Base-by-base conservation (phyloP, 106 monocot genomes). In the Apostasia ramifera region DNA sequence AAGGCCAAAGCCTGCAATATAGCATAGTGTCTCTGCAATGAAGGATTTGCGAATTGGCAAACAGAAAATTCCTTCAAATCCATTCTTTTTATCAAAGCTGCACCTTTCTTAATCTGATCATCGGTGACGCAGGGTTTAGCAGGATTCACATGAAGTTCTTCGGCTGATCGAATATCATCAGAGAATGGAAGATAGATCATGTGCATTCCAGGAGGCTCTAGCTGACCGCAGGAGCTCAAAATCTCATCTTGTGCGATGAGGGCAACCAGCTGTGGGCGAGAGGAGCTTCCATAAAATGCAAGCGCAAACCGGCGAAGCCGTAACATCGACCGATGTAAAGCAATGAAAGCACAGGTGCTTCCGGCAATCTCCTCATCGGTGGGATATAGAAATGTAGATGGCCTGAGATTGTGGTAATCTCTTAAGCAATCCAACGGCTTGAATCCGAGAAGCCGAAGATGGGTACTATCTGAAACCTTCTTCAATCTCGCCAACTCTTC, bases 101-200 rank as follows among this genome's bases (percentile, higher is more conserved):
- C 85, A 61, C 88, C 89, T 77, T 84, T 92, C 71, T 81, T 82
- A 38, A 95, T 86, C 73, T 95, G 95, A 57, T 95, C 91, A 74
- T 80, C 78, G 44, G 86, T 95, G 13, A 84, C 88, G 68, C 73
- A 66, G 74, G 80, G 78, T 55, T 58, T 59, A 5, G 40, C 58
- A 66, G 66, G 74, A 80, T 78, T 78, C 53, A 67, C 51, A 11
- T 51, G 50, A 59, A 69, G 46, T 10, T 73, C 47, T 63, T 40
- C 88, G 69, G 79, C 66, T 67, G 80, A 76, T 78, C 95, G 88
- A 60, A 95, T 84, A 79, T 95, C 95, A 84, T 92, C 91, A 47
- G 88, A 89, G 82, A 86, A 95, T 57, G 91, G 95, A 52, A 95
- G 83, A 82, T 92, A 89, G 66, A 95, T 91, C 91, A 95, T 89